Conservation (phyloP, 1,284 basidiomycete genomes). For the Malassezia pachydermatis region DNA sequence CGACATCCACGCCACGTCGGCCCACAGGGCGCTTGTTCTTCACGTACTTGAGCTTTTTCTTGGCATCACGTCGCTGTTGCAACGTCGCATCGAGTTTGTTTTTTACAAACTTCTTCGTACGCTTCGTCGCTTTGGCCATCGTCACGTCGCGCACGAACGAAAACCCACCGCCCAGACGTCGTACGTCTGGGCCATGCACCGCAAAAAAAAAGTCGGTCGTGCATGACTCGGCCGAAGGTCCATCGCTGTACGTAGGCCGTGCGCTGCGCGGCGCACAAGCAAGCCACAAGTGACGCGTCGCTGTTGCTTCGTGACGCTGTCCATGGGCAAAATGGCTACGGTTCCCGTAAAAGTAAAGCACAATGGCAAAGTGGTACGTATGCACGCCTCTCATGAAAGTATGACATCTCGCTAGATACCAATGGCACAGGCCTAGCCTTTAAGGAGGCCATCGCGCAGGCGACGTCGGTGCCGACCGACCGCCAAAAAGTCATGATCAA, state of each 20-base stretch:
- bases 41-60: conserved; percentile 35
- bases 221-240: conserved; percentile 9
- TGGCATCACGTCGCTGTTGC: conserved; percentile 33
- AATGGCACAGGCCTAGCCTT: conserved; percentile 62
- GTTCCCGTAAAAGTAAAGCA: conserved; percentile 72
- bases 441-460: conserved; percentile 69
- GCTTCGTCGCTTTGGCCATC: conserved; percentile 42
- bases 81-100: conserved; percentile 37
- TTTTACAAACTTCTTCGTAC: conserved; percentile 44
- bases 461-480: conserved; percentile 74
- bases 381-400: conserved; percentile 7
- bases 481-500: conserved; percentile 97
- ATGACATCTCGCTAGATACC: conserved; percentile 54
- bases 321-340: conserved; percentile 45
- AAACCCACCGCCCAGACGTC: no score
- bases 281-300: not conserved
- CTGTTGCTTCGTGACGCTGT: not conserved
- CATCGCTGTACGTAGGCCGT: no score
- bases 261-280: no score
- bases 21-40: conserved; percentile 21
- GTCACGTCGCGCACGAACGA: no score
- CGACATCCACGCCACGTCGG: conserved; percentile 18
- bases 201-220: no score
- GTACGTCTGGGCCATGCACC: no score
- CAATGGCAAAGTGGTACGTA: conserved; percentile 59